Evolutionary conservation across 1,284 basidiomycete genomes (phyloP), one percentile per base, ranked within the genome.

Genomic region (Dichomitus squalens): DNA sequence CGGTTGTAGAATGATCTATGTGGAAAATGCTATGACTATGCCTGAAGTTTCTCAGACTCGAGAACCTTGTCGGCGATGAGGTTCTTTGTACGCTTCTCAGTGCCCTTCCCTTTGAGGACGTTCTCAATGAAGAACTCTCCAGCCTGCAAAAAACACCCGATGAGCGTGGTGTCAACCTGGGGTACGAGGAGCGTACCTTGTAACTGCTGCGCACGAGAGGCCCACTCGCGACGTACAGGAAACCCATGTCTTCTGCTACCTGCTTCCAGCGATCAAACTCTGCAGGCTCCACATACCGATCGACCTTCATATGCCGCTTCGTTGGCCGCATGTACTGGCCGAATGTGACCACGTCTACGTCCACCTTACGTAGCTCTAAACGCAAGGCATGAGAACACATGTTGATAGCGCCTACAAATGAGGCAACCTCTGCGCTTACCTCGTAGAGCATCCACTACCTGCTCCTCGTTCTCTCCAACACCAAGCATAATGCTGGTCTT

Each of bases 251-350:
- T 70, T 98, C 93, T 11, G 97, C 96, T 14, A 91, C 79, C 66
- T 84, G 77, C 73, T 92, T 95, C 96, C 96, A 99, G 58, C 84
- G 79, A 56, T 93, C 90, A 68, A 98, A 99, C 73, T 98, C 96
- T 2, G 86, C 84, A 0, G 97, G 97, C 60, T 92, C 85, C 16
- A 99, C 95, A 69, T 99, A 99, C 21, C 93, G 90, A 65, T 95
- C 89, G 7, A 99, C 97, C 75, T 98, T 99, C 97, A 99, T 99
- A 75, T 99, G 97, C 33, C 90, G 84, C 75, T 99, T 99, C 1
- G 97, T 99, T 1, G 97, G 97, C 44, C 97, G 89, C 97, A 99
- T 99, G 76, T 99, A 99, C 77, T 99, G 97, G 1, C 97, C 97
- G 71, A 99, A 98, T 0, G 97, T 99, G 31, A 99, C 96, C 8